Evolutionary conservation across 768 basidiomycete species (phyloP), one percentile per base, ranked within the genome.

Genomic region (Amanita pallidorosea): DNA sequence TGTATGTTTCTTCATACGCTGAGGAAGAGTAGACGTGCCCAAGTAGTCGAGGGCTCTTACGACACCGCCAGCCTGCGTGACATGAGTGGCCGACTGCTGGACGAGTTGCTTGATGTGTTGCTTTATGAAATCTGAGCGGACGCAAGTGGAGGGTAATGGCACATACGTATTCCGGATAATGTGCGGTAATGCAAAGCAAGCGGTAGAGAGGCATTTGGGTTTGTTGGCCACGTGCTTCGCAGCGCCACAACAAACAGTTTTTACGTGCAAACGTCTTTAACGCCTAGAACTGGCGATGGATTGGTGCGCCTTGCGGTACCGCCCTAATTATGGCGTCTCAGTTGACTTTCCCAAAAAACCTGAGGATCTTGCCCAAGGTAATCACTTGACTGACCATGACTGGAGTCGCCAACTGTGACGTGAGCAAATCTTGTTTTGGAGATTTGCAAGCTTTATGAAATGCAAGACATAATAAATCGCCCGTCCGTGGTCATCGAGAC

Each of bases 131-230:
- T 51, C 18, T 41, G 31, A 54, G 33, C 7, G 49, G 7, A 25
- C 5, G 11, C 20, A 36, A 1, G 9, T 22, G 20, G 37, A 38
- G 7, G 27, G n/a, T 6, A 48, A 9, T 53, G 47, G 25, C 41
- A 70, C 81, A 48, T 54, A 88, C 88, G 61, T 84, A 90, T 76
- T 84, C 75, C 13, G 68, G 65, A 55, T 81, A 81, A 62, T 92
- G 89, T 4, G 79, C 76, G 1, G 89, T 74, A 53, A 93, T 88
- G 61, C 89, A 91, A 45, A 91, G 60, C 74, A 94, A 79, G 60
- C 90, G 81, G 69, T 94, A 94, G 61, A 92, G 76, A 5, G 89
- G 89, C 90, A 94, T 94, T 13, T 23, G 33, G n/a, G n/a, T n/a
- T n/a, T 5, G 33, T 13, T 29, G 25, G n/a, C 17, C 25, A 29